These are phyloP conservation scores for Trichothecium roseum DNA, from an alignment of 2,329 filamentous ascomycete species.

Conservation along the genomic window DNA sequence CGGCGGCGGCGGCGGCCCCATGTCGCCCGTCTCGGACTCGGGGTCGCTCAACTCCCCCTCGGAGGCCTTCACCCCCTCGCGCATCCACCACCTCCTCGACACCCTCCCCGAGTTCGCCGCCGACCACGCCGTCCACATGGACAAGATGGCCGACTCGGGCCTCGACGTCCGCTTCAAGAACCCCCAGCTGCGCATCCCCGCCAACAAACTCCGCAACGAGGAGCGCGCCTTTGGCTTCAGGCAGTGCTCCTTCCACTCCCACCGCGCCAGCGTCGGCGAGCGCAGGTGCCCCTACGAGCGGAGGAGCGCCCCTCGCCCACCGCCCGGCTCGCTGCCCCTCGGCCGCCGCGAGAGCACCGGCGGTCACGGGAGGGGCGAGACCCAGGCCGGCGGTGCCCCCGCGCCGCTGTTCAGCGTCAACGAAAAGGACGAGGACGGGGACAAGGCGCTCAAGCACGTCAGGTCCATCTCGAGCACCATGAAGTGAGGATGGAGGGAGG, in stretches of 20 bases:
- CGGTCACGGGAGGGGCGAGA: background rate
- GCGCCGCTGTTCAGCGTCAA: slow-evolving; percentile 15
- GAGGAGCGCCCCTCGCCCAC: background rate
- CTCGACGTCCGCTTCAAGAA: slow-evolving; percentile 48
- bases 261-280: slow-evolving; percentile 43
- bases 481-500: slow-evolving; percentile 8
- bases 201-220: slow-evolving; percentile 43
- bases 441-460: slow-evolving; percentile 18
- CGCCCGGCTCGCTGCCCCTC: background rate
- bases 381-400: slow-evolving; percentile 12
- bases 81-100: slow-evolving; percentile 32
- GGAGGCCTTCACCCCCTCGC: slow-evolving; percentile 13
- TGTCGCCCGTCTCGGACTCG: slow-evolving; percentile 16
- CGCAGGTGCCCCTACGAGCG: slow-evolving; percentile 37
- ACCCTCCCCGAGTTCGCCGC: slow-evolving; percentile 33
- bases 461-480: slow-evolving; percentile 19
- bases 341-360: background rate
- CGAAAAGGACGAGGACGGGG: slow-evolving; percentile 17
- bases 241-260: slow-evolving; percentile 50
- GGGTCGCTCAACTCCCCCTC: slow-evolving; percentile 5
- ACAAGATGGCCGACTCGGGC: slow-evolving; percentile 39
- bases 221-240: slow-evolving; percentile 50
- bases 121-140: slow-evolving; percentile 41
- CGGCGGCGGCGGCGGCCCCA: slow-evolving; percentile 6
- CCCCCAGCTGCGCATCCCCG: slow-evolving; percentile 47